phyloP scores from a whole-genome alignment of 2,329 filamentous ascomycete genomes.

The Raffaelea ambrosiae region DNA sequence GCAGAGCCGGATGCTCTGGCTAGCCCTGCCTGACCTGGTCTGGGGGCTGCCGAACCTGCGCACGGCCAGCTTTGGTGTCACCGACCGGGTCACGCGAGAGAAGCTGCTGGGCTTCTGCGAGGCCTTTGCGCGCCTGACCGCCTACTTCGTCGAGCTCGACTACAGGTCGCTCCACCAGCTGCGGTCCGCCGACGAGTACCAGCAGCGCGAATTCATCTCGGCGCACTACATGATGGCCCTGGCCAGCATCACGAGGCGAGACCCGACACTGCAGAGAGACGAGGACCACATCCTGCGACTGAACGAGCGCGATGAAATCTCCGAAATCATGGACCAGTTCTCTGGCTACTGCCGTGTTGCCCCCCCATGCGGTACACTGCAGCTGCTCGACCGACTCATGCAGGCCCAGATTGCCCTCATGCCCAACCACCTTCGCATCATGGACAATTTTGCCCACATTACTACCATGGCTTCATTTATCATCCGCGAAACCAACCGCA shows the following conservation, averaged over 20 bases:
- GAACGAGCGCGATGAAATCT: slow-evolving; percentile 19
- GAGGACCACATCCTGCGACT: slow-evolving; percentile 17
- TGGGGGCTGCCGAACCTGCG: slow-evolving; percentile 15
- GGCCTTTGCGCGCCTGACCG: slow-evolving; percentile 39
- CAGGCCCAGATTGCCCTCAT: slow-evolving; percentile 30
- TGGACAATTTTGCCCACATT: slow-evolving; percentile 31
- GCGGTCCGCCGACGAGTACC: slow-evolving; percentile 18
- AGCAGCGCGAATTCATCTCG: slow-evolving; percentile 31
- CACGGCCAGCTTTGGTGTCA: slow-evolving; percentile 1
- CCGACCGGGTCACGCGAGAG: slow-evolving; percentile 19
- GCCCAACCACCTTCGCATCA: slow-evolving; percentile 36
- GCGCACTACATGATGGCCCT: slow-evolving; percentile 38
- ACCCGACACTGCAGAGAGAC: slow-evolving; percentile 9
- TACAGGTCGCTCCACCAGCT: slow-evolving; percentile 22
- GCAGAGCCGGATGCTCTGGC: slow-evolving; percentile 42
- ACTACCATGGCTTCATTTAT: slow-evolving; percentile 26
- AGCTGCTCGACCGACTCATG: slow-evolving; percentile 32
- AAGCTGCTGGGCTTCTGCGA: slow-evolving; percentile 28
- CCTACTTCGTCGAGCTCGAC: slow-evolving; percentile 44
- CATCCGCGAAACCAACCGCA: slow-evolving; percentile 21
- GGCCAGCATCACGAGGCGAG: slow-evolving; percentile 22
- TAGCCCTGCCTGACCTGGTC: slow-evolving; percentile 40
- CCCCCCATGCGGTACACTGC: slow-evolving; percentile 31
- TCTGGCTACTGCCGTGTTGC: slow-evolving; percentile 19
- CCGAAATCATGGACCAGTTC: slow-evolving; percentile 36